phyloP scores from a whole-genome alignment of 2,329 filamentous ascomycete species.

The Penicillium sp. region DNA sequence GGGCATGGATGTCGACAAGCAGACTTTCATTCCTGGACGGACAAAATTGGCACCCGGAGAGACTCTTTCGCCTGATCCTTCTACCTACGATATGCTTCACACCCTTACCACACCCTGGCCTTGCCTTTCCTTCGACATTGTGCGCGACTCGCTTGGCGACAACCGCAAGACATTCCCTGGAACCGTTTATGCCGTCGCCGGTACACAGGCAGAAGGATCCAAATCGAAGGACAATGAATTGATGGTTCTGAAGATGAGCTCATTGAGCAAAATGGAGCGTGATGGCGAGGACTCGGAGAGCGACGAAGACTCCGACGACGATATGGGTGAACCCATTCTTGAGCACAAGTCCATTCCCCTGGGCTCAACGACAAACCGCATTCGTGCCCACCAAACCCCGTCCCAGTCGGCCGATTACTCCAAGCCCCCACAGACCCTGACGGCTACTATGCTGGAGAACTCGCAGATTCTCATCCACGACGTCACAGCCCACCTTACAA shows the following conservation, averaged over 20 bases:
- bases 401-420: conserved; percentile 63
- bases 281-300: conserved; percentile 68
- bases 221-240: conserved; percentile 85
- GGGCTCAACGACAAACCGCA: conserved; percentile 86
- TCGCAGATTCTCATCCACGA: conserved; percentile 90
- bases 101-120: conserved; percentile 93
- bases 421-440: conserved; percentile 75
- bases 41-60: conserved; percentile 89
- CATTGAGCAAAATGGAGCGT: conserved; percentile 82
- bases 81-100: conserved; percentile 98
- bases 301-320: conserved; percentile 68
- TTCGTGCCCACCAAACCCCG: conserved; percentile 80
- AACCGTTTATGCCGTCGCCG: conserved; percentile 91
- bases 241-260: conserved; percentile 94
- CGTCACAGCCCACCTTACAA: conserved; percentile 81
- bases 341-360: conserved; percentile 89
- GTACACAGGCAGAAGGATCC: conserved; percentile 81
- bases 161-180: conserved; percentile 91
- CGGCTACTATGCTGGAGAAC: conserved; percentile 90
- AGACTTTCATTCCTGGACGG: conserved; percentile 93
- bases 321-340: conserved; percentile 81
- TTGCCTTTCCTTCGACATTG: conserved; percentile 91
- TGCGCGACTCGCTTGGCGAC: conserved; percentile 83
- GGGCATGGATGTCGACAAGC: conserved; percentile 90
- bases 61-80: conserved; percentile 84